Evolutionary conservation across 2,329 filamentous ascomycete genomes (phyloP).

Genomic region (Colletotrichum spaethianum): DNA sequence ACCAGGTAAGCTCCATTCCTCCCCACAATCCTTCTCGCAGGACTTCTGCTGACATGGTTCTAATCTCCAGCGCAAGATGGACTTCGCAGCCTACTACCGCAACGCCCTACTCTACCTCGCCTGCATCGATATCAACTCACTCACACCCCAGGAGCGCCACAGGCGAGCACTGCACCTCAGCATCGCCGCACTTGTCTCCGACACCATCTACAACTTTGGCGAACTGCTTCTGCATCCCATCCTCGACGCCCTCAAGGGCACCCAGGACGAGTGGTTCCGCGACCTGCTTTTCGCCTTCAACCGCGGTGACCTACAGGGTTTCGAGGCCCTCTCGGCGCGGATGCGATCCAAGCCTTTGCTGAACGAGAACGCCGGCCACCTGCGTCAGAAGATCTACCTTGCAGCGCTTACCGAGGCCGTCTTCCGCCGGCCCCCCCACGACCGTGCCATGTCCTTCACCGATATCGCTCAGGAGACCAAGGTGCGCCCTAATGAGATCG

Average conservation of each 20-base stretch:
- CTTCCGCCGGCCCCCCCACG: slow-evolving; percentile 94
- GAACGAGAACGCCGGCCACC: slow-evolving; percentile 82
- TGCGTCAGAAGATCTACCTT: slow-evolving; percentile 99
- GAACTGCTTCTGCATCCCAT: slow-evolving; percentile 98
- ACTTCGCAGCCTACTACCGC: slow-evolving; percentile 97
- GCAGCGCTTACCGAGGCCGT: slow-evolving; percentile 95
- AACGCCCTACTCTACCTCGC: slow-evolving; percentile 98
- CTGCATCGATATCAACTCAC: slow-evolving; percentile 86
- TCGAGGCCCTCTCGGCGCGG: slow-evolving; percentile 85
- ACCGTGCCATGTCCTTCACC: slow-evolving; percentile 92
- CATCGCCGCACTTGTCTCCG: slow-evolving; percentile 91
- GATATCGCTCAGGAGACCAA: slow-evolving; percentile 94
- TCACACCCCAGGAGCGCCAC: slow-evolving; percentile 82
- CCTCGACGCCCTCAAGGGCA: slow-evolving; percentile 82
- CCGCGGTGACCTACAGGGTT: slow-evolving; percentile 90
- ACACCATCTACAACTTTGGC: slow-evolving; percentile 99
- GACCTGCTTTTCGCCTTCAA: slow-evolving; percentile 99
- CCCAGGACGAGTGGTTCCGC: slow-evolving; percentile 87
- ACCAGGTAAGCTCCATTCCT: slow-evolving; percentile 70
- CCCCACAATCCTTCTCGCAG: not conserved
- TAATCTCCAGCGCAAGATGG: slow-evolving; percentile 73
- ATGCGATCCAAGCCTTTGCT: slow-evolving; percentile 86
- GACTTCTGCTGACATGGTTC: slow-evolving; percentile 53
- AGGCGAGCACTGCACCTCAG: slow-evolving; percentile 92
- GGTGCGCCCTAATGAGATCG: slow-evolving; percentile 91